These are phyloP conservation scores for Ogataea pignaliae DNA, from an alignment of 805 yeast species.

Conservation along the genomic window DNA sequence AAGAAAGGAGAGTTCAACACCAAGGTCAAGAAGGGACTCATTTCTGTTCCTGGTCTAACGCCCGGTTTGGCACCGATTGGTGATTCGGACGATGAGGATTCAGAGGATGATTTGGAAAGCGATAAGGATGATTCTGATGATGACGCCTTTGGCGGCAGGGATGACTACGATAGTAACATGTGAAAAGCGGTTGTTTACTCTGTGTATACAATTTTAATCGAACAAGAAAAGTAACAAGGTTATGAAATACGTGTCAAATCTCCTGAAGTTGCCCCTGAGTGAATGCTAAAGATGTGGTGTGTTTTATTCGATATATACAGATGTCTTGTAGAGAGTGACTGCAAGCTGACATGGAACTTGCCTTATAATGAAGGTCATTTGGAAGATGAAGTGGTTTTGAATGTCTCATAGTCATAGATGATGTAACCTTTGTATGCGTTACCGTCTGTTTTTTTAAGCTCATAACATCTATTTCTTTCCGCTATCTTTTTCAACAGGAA, in stretches of 20 bases:
- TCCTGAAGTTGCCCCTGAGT: too few species aligned
- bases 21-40: constrained; percentile 39
- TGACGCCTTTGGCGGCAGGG: constrained; percentile 9
- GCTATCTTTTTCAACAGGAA: constrained; percentile 19
- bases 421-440: neutral
- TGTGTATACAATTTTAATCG: too few species aligned
- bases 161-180: constrained; percentile 29
- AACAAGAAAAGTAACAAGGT: too few species aligned
- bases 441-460: neutral
- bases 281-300: too few species aligned
- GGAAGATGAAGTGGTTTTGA: too few species aligned
- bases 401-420: neutral
- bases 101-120: constrained; percentile 18
- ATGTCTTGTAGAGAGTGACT: neutral
- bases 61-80: constrained; percentile 87
- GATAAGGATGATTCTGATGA: constrained; percentile 10
- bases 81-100: constrained; percentile 39
- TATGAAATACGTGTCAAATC: too few species aligned
- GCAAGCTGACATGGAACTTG: too few species aligned
- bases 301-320: neutral
- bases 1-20: constrained; percentile 33
- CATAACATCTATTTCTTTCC: neutral
- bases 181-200: constrained; percentile 7
- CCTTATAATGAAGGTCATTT: too few species aligned
- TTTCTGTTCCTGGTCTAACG: constrained; percentile 61